A percentile compares a stretch with the other conserved stretches of the same genome.
Evolutionary conservation across 768 basidiomycete genomes (phyloP).

Genomic region (Phylloporus rhodoxanthus): DNA sequence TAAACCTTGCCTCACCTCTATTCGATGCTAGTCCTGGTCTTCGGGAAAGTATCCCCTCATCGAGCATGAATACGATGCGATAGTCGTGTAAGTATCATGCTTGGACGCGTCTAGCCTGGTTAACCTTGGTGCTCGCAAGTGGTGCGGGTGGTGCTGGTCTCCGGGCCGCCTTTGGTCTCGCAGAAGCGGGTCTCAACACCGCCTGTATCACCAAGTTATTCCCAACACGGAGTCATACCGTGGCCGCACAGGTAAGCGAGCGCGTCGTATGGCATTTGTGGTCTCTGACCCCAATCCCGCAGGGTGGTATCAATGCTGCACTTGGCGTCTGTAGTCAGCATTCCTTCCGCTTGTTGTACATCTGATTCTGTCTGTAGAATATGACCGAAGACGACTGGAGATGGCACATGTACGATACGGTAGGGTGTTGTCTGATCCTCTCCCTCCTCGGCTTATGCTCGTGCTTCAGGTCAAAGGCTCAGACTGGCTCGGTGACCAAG

Average conservation of each 20-base stretch:
- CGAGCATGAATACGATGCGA: slow-evolving; percentile 98
- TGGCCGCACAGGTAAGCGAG: slow-evolving; percentile 81
- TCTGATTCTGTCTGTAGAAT: slow-evolving; percentile 46
- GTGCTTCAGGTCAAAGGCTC: slow-evolving; percentile 87
- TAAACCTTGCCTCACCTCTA: slow-evolving; percentile 1
- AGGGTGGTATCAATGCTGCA: slow-evolving; percentile 98
- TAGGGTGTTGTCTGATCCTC: slow-evolving; percentile 33
- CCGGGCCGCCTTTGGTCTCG: slow-evolving; percentile 96
- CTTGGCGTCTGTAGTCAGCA: slow-evolving; percentile 60
- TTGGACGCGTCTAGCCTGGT: slow-evolving; percentile 1
- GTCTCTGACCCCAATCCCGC: slow-evolving; percentile 12
- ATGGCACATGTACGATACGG: slow-evolving; percentile 98
- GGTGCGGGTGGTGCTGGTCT: slow-evolving; percentile 98
- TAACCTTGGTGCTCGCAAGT: slow-evolving; percentile 36
- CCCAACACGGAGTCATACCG: slow-evolving; percentile 97
- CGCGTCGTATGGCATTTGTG: not conserved
- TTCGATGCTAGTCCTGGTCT: slow-evolving; percentile 53
- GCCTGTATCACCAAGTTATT: slow-evolving; percentile 99
- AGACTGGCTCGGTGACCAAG: slow-evolving; percentile 99
- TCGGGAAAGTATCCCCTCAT: slow-evolving; percentile 93
- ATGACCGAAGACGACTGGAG: slow-evolving; percentile 99
- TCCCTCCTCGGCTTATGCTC: slow-evolving; percentile 12
- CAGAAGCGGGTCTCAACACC: slow-evolving; percentile 97
- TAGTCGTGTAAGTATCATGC: slow-evolving; percentile 79
- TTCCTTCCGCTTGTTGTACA: slow-evolving; percentile 4